Evolutionary conservation across 2,329 filamentous ascomycete species (phyloP), one percentile per base, ranked within the genome.

Genomic region (Nothophoma quercina): DNA sequence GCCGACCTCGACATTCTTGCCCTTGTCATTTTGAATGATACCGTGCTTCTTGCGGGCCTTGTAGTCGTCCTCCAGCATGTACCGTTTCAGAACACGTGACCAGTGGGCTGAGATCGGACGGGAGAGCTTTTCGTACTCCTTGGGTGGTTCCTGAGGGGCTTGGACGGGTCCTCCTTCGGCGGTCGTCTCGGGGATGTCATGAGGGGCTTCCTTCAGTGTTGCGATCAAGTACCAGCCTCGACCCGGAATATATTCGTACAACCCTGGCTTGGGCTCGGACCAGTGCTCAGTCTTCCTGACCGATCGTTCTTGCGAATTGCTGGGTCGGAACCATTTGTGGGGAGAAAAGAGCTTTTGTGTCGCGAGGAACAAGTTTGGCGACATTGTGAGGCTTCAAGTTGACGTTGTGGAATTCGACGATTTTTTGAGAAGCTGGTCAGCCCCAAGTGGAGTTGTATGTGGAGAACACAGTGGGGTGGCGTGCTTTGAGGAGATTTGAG

Each of bases 331-430:
- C 79, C 79, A 81, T 70, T 80, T 79, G 53, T 73, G 68, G 6
- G 79, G 79, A 46, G 75, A 77, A 65, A 80, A 78, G 35, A 78
- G 67, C 43, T 73, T 77, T 48, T 79, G 78, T n/a, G 78, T 73
- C 42, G 77, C 79, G 63, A 81, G 63, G 48, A 80, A 79, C 40
- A 81, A 75, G 62, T 82, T 82, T 56, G 79, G 79, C 33, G 79
- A 76, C 79, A 82, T 82, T 53, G 32, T 40, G 48, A 59, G 25
- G 42, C 44, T n/a, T 38, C 48, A 42, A 35, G 48, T 38, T 28
- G 30, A 25, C 25, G 15, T 29, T 32, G 28, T 34, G 15, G 19
- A 41, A 9, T 50, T 38, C n/a, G 22, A 35, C 12, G 19, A n/a
- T 18, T 45, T 41, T 45, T 42, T 47, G 19, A 39, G 15, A 40